Evolutionary conservation across 2,329 filamentous ascomycete genomes (phyloP).

Genomic region (Xylariaceae sp.): DNA sequence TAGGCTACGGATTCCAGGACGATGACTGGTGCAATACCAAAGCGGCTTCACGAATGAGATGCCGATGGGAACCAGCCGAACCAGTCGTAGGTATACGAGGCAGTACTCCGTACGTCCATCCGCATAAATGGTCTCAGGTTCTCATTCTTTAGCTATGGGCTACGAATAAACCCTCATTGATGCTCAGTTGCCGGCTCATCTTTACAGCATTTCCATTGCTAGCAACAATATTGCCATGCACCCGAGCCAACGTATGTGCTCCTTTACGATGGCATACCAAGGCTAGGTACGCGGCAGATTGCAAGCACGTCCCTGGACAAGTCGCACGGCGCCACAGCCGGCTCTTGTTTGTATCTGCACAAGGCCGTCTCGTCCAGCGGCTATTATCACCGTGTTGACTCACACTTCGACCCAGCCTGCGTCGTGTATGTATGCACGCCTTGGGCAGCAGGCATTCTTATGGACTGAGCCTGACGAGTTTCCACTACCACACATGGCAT

Average conservation of each 20-base stretch:
- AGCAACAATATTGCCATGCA: background rate
- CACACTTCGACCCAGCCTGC: constrained; percentile 21
- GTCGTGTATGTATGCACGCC: constrained; percentile 20
- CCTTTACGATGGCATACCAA: too few relatives aligned
- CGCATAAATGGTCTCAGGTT: background rate
- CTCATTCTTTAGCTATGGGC: background rate
- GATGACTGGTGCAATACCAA: background rate
- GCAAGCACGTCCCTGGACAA: constrained; percentile 22
- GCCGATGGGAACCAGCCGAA: background rate
- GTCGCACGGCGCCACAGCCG: constrained; percentile 17
- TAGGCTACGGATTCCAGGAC: too few relatives aligned
- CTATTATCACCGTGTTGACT: constrained; percentile 23
- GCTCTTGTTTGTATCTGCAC: constrained; percentile 23
- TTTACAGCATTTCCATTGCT: background rate
- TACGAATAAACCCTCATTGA: background rate
- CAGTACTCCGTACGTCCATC: background rate
- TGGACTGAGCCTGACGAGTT: constrained; percentile 15
- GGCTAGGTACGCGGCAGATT: constrained; percentile 17
- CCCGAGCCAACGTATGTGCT: too few relatives aligned
- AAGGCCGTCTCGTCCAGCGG: constrained; percentile 20
- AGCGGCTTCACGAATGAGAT: background rate
- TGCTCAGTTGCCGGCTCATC: background rate
- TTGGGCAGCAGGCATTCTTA: constrained; percentile 13
- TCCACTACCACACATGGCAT: constrained; percentile 18
- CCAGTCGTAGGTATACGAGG: background rate